A percentile compares a stretch with the other conserved stretches of the same genome.
phyloP scores from a whole-genome alignment of 495 filamentous ascomycete genomes.

The Astrothelium subdiscretum region DNA sequence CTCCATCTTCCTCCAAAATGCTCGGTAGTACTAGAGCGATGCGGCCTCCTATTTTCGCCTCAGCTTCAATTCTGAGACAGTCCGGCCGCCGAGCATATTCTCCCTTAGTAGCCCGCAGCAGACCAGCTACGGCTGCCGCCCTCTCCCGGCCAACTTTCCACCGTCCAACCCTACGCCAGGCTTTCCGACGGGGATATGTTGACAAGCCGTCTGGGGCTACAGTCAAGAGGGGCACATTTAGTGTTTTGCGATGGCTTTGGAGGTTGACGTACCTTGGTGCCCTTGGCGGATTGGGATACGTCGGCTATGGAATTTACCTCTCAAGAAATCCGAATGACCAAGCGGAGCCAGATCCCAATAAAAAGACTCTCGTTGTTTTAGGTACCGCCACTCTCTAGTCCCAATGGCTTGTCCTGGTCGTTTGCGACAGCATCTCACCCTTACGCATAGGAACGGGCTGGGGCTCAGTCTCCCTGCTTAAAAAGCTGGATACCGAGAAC shows the following conservation, averaged over 20 bases:
- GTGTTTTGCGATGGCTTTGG: slow-evolving; percentile 58
- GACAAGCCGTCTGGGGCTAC: slow-evolving; percentile 11
- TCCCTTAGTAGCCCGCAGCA: background rate
- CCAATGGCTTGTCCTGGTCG: background rate
- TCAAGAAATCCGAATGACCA: slow-evolving; percentile 75
- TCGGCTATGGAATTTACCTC: slow-evolving; percentile 71
- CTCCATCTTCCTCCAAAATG: background rate
- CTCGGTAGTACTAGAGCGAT: background rate
- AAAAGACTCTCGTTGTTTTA: slow-evolving; percentile 95
- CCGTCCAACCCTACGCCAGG: slow-evolving; percentile 4
- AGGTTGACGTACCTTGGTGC: slow-evolving; percentile 59
- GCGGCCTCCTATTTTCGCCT: background rate
- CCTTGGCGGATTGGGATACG: slow-evolving; percentile 52
- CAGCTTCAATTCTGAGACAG: background rate
- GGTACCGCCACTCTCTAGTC: slow-evolving; percentile 40
- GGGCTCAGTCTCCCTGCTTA: slow-evolving; percentile 92
- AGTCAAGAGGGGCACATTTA: slow-evolving; percentile 25
- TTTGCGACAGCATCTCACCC: slow-evolving; percentile 12
- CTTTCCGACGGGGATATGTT: slow-evolving; percentile 14
- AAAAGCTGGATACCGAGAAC: slow-evolving; percentile 94
- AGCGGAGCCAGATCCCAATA: slow-evolving; percentile 63
- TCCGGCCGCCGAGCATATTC: background rate
- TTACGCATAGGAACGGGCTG: slow-evolving; percentile 68
- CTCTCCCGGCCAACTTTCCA: background rate
- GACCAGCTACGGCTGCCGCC: background rate